Base-by-base conservation (phyloP, 2,329 filamentous ascomycete species). In the Graphiopsis chlorocephala region DNA sequence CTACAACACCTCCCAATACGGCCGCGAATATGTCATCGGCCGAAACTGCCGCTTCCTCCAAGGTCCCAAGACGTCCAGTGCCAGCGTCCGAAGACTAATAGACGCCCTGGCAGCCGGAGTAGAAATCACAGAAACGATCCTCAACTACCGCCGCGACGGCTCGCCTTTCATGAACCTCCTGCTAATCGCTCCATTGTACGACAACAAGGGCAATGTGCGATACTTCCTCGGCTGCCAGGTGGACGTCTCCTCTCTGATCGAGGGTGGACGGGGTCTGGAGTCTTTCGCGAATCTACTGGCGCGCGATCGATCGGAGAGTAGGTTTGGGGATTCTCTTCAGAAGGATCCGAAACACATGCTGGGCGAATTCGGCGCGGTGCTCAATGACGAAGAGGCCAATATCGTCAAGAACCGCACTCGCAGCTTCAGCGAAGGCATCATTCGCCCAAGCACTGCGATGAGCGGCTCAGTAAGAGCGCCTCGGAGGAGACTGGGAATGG, bases 11-110 rank as follows among this genome's bases (percentile, higher is more conserved):
- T 78, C 79, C 2, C 77, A 79, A 47, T 82, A 81, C 65, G 75
- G 76, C 23, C 73, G 71, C 29, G 78, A 81, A 45, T 77, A 80
- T 66, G 75, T 77, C 12, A 77, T 82, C 47, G 79, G 79, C 11
- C 72, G 75, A 17, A 82, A 81, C 61, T 81, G 79, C 66, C 76
- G 79, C 26, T 81, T 81, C 65, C 70, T 81, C 1, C 79, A 81
- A 70, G 79, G 79, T 4, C 74, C 78, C 1, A 75, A 77, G 55
- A 76, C 78, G 4, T 74, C 75, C 4, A 68, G 68, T 25, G 65
- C 72, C 3, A 73, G 75, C 6, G 72, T 80, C 3, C 66, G 69
- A 28, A 72, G 80, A 26, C 60, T 82, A 17, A 72, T 76, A 17
- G 71, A 76, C 20, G 75, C 76, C 2, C 66, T 81, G 11, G 66